These are phyloP conservation scores for Cytospora piceae DNA, from an alignment of 2,329 filamentous ascomycete genomes.

Conservation along the genomic window DNA sequence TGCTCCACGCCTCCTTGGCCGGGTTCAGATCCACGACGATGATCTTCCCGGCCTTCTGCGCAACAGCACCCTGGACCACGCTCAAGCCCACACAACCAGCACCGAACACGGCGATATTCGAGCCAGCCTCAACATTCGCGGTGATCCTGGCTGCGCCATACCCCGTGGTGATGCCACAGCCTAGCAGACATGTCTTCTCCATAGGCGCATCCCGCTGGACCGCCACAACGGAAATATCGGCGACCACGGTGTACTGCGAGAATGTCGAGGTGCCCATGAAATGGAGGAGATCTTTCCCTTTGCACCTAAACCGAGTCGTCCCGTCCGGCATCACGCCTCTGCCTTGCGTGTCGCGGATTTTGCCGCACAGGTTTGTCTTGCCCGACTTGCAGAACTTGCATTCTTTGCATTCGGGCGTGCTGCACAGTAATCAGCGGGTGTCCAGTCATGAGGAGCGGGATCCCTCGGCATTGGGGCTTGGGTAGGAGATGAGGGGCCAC, in stretches of 20 bases:
- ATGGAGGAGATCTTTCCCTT: conserved; percentile 92
- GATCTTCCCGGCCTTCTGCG: conserved; percentile 78
- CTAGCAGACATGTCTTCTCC: conserved; percentile 93
- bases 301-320: conserved; percentile 90
- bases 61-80: conserved; percentile 90
- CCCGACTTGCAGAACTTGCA: conserved; percentile 99
- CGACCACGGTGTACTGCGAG: conserved; percentile 97
- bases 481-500: conserved; percentile 11
- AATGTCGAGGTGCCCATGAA: conserved; percentile 99
- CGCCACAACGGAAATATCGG: conserved; percentile 96
- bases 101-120: conserved; percentile 90
- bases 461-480: conserved; percentile 1
- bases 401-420: conserved; percentile 94
- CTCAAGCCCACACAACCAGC: conserved; percentile 94
- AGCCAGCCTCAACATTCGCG: conserved; percentile 86
- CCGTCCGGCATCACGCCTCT: conserved; percentile 97
- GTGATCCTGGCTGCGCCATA: conserved; percentile 96
- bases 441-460: not conserved
- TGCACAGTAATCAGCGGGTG: conserved; percentile 41
- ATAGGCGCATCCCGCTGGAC: conserved; percentile 90
- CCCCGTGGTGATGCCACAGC: conserved; percentile 97
- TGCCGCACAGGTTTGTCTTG: conserved; percentile 99
- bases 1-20: conserved; percentile 85
- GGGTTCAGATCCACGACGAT: conserved; percentile 81
- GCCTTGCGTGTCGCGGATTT: conserved; percentile 96